These are phyloP conservation scores for Mycosphaerella sp. DNA, from an alignment of 2,329 filamentous ascomycete species.

Conservation along the genomic window DNA sequence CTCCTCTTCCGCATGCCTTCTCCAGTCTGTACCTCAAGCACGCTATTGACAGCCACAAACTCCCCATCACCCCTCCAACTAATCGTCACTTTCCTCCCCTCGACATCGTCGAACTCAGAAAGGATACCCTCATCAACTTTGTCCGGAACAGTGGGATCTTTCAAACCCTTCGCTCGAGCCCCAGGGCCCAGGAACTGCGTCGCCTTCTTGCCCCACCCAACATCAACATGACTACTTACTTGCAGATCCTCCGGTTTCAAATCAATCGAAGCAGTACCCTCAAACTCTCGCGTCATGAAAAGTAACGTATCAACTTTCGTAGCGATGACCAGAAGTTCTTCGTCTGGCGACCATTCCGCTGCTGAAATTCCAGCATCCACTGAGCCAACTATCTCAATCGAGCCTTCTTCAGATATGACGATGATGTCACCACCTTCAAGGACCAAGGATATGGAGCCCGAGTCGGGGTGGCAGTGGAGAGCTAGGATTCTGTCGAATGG, in stretches of 20 bases:
- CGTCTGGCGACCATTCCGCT: slow-evolving; percentile 90
- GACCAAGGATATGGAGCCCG: slow-evolving; percentile 69
- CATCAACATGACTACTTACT: slow-evolving; percentile 85
- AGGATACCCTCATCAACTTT: slow-evolving; percentile 77
- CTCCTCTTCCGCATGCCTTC: slow-evolving; percentile 50
- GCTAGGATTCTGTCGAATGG: slow-evolving; percentile 67
- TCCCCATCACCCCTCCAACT: slow-evolving; percentile 94
- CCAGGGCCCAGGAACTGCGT: slow-evolving; percentile 82
- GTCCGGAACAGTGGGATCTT: slow-evolving; percentile 92
- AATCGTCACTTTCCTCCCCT: slow-evolving; percentile 54
- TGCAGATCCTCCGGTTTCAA: slow-evolving; percentile 71
- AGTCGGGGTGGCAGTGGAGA: slow-evolving; percentile 81
- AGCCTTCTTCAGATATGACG: slow-evolving; percentile 67
- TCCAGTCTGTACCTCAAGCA: slow-evolving; percentile 55
- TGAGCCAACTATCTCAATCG: slow-evolving; percentile 91
- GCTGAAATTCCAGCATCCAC: slow-evolving; percentile 87
- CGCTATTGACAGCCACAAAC: slow-evolving; percentile 77
- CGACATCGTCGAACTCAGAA: slow-evolving; percentile 64
- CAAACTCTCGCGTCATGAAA: slow-evolving; percentile 89
- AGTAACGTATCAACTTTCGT: slow-evolving; percentile 74
- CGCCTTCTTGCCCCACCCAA: slow-evolving; percentile 97
- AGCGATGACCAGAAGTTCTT: slow-evolving; percentile 78
- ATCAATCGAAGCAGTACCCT: slow-evolving; percentile 68
- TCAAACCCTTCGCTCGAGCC: slow-evolving; percentile 66
- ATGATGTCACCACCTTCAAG: slow-evolving; percentile 88